phyloP scores from a whole-genome alignment of 176 grass and related monocot genomes.

The Aegilops tauschii region DNA sequence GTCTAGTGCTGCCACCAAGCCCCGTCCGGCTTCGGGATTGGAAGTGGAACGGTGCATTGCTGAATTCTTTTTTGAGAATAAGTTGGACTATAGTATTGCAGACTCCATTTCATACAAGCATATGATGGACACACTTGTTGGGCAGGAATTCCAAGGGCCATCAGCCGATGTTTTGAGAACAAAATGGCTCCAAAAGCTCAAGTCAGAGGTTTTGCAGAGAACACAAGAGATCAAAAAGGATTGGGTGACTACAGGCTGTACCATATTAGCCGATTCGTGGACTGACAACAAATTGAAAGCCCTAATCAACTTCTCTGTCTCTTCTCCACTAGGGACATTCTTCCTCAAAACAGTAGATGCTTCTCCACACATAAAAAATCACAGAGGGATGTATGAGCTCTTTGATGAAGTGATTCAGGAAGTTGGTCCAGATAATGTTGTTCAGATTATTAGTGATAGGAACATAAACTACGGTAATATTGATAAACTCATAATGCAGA shows the following conservation, averaged over 20 bases:
- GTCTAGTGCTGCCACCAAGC: slow-evolving; percentile 17
- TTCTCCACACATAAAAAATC: slow-evolving; percentile 68
- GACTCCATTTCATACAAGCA: slow-evolving; percentile 59
- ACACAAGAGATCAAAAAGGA: slow-evolving; percentile 86
- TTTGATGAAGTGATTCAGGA: slow-evolving; percentile 96
- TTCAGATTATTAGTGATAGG: slow-evolving; percentile 79
- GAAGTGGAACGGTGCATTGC: slow-evolving; percentile 79
- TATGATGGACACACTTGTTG: slow-evolving; percentile 78
- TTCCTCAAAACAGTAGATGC: slow-evolving; percentile 91
- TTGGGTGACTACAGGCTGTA: slow-evolving; percentile 87
- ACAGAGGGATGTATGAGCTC: slow-evolving; percentile 71
- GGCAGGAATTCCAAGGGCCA: slow-evolving; percentile 66
- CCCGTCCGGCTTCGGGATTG: slow-evolving; percentile 7
- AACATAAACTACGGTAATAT: slow-evolving; percentile 71
- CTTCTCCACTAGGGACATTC: slow-evolving; percentile 79
- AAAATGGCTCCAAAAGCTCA: slow-evolving; percentile 80
- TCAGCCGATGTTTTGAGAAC: slow-evolving; percentile 58
- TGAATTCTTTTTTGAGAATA: slow-evolving; percentile 98
- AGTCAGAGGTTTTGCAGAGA: slow-evolving; percentile 60
- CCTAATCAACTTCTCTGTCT: slow-evolving; percentile 79
- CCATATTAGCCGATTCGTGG: slow-evolving; percentile 86
- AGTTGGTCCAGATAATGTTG: slow-evolving; percentile 88
- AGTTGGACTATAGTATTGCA: slow-evolving; percentile 77
- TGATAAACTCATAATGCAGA: slow-evolving; percentile 81
- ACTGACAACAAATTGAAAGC: slow-evolving; percentile 86